A percentile compares a stretch with the other conserved stretches of the same genome.
These are phyloP conservation scores for Marsdenia floribunda DNA, from an alignment of 257 asterid genomes.

Conservation along the genomic window DNA sequence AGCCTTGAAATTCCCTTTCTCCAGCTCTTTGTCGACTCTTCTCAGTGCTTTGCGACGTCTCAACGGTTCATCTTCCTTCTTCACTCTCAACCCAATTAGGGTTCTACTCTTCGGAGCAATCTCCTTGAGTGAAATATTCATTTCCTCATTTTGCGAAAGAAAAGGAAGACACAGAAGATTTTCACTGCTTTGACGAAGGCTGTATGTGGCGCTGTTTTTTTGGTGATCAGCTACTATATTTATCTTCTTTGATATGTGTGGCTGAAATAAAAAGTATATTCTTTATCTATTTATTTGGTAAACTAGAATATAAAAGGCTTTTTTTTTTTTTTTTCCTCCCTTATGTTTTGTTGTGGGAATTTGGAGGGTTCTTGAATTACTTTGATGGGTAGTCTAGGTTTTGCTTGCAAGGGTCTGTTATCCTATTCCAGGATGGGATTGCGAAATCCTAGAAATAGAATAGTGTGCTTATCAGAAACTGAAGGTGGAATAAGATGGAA, in stretches of 20 bases:
- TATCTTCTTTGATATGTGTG: slow-evolving; percentile 10
- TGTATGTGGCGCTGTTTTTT: slow-evolving; percentile 1
- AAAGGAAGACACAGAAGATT: neutral
- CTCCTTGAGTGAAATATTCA: slow-evolving; percentile 16
- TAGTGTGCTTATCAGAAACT: slow-evolving; percentile 13
- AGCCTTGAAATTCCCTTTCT: slow-evolving; percentile 52
- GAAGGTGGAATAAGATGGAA: slow-evolving; percentile 26
- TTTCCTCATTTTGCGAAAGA: neutral
- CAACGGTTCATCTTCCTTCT: slow-evolving; percentile 10
- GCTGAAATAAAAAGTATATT: neutral
- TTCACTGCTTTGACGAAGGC: neutral
- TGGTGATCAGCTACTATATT: neutral
- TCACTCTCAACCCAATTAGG: neutral
- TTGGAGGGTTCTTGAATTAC: neutral
- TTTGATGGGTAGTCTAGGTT: slow-evolving; percentile 22
- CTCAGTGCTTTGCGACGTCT: slow-evolving; percentile 48
- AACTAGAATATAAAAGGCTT: neutral
- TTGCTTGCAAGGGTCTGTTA: slow-evolving; percentile 6
- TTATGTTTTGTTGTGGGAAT: neutral
- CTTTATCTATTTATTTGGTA: neutral
- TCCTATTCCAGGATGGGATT: slow-evolving; percentile 12
- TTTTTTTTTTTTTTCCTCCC: neutral
- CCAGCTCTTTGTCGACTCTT: slow-evolving; percentile 54
- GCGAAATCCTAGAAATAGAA: slow-evolving; percentile 11
- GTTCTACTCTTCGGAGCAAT: slow-evolving; percentile 11